phyloP scores from a whole-genome alignment of 148 eudicot genomes.

The Cornus suecica region DNA sequence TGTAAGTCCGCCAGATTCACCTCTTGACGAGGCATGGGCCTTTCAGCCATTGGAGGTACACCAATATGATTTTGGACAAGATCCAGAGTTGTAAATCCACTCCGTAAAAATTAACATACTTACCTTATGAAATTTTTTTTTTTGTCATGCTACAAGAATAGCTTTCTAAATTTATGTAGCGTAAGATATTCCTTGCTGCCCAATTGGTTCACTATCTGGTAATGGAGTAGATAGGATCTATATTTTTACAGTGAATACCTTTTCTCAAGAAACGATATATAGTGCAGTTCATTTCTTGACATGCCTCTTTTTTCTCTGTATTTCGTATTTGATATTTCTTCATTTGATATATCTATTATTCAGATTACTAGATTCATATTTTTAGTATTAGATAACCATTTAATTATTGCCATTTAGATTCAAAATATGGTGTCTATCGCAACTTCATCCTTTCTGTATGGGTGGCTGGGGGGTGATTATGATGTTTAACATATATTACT shows the following conservation, averaged over 20 bases:
- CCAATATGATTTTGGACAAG: neutral
- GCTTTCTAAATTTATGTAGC: neutral
- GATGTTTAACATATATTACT: neutral
- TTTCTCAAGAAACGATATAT: no score
- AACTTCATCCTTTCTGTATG: neutral
- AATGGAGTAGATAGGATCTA: neutral
- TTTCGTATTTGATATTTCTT: no score
- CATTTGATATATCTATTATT: no score
- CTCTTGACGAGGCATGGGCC: neutral
- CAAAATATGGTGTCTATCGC: no score
- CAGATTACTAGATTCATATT: no score
- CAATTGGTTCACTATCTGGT: neutral
- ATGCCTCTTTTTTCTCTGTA: no score
- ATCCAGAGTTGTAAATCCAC: conserved; percentile 8
- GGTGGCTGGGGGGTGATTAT: neutral
- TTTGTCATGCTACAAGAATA: neutral
- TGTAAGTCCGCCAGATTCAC: neutral
- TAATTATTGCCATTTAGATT: no score
- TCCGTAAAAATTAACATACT: neutral
- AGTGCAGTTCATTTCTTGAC: no score
- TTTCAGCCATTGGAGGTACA: neutral
- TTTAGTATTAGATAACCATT: no score
- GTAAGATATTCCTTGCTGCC: neutral
- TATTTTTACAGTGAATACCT: neutral
- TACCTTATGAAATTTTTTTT: neutral